phyloP scores from a whole-genome alignment of 2,329 filamentous ascomycete species.

The Emmonsiellopsis sp. region DNA sequence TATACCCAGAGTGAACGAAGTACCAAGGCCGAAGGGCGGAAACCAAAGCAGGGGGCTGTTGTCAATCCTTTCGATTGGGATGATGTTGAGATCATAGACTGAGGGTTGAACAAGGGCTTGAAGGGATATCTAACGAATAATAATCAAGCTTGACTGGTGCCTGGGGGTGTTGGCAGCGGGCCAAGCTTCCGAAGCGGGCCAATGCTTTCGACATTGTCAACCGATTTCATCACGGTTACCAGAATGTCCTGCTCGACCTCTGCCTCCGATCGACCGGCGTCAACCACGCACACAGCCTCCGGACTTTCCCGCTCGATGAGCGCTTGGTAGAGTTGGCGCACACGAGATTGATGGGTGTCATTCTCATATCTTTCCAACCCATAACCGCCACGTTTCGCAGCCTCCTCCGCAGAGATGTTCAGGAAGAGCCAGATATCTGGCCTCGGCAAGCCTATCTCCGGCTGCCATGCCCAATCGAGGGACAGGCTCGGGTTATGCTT shows the following conservation, averaged over 20 bases:
- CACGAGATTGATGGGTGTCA: slow-evolving; percentile 68
- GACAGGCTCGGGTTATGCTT: slow-evolving; percentile 64
- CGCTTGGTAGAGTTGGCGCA: slow-evolving; percentile 61
- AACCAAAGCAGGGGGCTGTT: slow-evolving; percentile 11
- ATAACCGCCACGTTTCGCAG: slow-evolving; percentile 70
- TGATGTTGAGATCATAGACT: slow-evolving; percentile 35
- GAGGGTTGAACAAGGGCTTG: slow-evolving; percentile 6
- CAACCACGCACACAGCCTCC: slow-evolving; percentile 44
- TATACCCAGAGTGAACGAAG: neutral
- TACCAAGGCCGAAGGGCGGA: neutral
- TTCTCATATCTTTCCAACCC: slow-evolving; percentile 85
- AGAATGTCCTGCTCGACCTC: slow-evolving; percentile 40
- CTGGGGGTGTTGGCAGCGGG: slow-evolving; percentile 15
- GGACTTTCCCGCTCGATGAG: slow-evolving; percentile 40
- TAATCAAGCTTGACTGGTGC: neutral
- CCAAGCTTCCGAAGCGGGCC: slow-evolving; percentile 27
- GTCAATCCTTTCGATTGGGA: slow-evolving; percentile 50
- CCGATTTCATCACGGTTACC: slow-evolving; percentile 17
- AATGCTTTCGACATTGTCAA: slow-evolving; percentile 23
- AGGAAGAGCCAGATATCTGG: slow-evolving; percentile 85
- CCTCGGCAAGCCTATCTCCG: slow-evolving; percentile 75
- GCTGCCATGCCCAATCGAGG: slow-evolving; percentile 70
- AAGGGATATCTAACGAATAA: neutral
- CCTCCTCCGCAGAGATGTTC: slow-evolving; percentile 64
- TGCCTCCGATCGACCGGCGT: slow-evolving; percentile 44